Conservation (phyloP, 306 rosid species). For the Acacia melanoxylon region DNA sequence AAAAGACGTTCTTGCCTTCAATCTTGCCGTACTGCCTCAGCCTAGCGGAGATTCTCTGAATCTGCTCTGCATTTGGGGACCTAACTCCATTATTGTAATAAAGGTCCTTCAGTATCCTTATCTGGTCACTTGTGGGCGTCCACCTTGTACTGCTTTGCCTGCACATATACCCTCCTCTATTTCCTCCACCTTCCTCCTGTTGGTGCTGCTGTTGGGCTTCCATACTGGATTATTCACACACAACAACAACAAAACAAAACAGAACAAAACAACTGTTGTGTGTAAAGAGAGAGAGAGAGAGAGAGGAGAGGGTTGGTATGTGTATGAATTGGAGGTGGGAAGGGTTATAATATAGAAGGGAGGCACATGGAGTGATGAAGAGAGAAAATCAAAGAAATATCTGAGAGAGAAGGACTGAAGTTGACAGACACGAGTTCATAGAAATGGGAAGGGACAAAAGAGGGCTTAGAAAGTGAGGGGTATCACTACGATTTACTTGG, state of each 20-base stretch:
- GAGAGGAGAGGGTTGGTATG: neutral
- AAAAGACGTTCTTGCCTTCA: conserved; percentile 61
- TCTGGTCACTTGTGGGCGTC: conserved; percentile 70
- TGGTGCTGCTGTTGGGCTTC: conserved; percentile 43
- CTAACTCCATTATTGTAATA: conserved; percentile 32
- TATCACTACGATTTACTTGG: conserved; percentile 26
- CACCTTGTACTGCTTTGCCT: conserved; percentile 76
- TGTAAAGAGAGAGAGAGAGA: conserved; percentile 2
- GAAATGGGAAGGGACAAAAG: conserved; percentile 93
- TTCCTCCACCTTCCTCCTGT: neutral
- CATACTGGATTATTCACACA: neutral
- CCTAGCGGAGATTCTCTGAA: conserved; percentile 89
- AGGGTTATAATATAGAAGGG: conserved; percentile 26
- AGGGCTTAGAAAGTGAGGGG: conserved; percentile 74
- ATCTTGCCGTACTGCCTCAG: conserved; percentile 94
- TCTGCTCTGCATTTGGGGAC: conserved; percentile 59
- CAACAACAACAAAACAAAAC: neutral
- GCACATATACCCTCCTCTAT: conserved; percentile 55
- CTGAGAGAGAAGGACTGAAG: conserved; percentile 92
- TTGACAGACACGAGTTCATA: conserved; percentile 70
- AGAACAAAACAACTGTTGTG: neutral
- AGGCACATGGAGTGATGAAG: conserved; percentile 51
- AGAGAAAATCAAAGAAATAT: conserved; percentile 68
- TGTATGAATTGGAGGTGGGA: neutral
- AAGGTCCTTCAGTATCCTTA: conserved; percentile 87